Conservation (phyloP, 164 flowering plant species). For the Kalanchoe fedtschenkoi region DNA sequence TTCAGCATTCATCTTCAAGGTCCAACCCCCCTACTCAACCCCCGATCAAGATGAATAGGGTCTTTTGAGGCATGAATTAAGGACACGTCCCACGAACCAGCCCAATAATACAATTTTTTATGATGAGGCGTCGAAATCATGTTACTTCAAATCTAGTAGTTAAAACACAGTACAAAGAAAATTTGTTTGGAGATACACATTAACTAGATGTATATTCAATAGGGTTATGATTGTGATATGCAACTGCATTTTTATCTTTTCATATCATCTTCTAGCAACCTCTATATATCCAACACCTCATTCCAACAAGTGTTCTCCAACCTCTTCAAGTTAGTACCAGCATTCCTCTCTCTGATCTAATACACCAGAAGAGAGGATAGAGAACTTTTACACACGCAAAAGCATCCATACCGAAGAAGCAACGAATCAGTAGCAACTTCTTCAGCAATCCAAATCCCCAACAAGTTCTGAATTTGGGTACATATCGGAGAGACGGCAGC, state of each 20-base stretch:
- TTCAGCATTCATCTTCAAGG: too few relatives aligned
- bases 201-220: background rate
- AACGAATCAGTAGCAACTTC: too few relatives aligned
- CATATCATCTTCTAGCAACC: background rate
- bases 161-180: background rate
- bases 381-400: too few relatives aligned
- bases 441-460: background rate
- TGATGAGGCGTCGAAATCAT: background rate
- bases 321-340: background rate
- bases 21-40: too few relatives aligned
- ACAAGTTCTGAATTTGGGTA: background rate
- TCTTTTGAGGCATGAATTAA: background rate
- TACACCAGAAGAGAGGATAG: background rate
- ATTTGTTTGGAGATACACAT: background rate
- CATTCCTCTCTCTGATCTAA: background rate
- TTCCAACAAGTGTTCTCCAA: background rate
- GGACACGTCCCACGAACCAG: background rate
- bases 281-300: background rate
- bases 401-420: too few relatives aligned
- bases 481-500: background rate
- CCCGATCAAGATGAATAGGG: background rate
- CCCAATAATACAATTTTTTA: background rate
- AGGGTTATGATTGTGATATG: background rate
- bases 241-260: background rate
- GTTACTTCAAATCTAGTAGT: too few relatives aligned